phyloP scores from a whole-genome alignment of 352 stramenopile genomes.

The Phytopythium chamaehyphon region DNA sequence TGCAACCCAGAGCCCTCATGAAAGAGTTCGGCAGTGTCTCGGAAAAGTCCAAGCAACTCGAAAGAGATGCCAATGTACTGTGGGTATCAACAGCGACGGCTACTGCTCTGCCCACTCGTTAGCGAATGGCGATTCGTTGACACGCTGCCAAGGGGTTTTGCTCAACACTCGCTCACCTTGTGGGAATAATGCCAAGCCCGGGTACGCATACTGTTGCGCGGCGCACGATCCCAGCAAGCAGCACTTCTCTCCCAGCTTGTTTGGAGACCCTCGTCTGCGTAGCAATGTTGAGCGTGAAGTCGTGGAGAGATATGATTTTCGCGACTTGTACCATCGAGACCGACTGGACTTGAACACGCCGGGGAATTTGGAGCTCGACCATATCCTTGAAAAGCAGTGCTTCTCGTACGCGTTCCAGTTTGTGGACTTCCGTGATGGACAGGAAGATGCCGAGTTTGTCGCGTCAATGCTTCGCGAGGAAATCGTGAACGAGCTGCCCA shows the following conservation, averaged over 20 bases:
- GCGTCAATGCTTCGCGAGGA: conserved; percentile 21
- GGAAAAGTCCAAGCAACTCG: not conserved
- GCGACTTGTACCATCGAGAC: conserved; percentile 38
- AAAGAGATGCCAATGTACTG: conserved; percentile 15
- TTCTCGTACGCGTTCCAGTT: conserved; percentile 31
- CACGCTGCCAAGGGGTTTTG: conserved; percentile 15
- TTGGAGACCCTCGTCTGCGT: conserved; percentile 19
- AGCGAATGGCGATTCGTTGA: not conserved
- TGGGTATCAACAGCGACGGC: conserved; percentile 22
- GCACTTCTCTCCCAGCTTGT: conserved; percentile 29
- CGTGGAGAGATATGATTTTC: conserved; percentile 9
- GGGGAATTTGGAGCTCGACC: conserved; percentile 27
- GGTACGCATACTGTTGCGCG: conserved; percentile 35
- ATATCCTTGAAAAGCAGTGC: conserved; percentile 49
- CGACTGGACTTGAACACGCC: conserved; percentile 13
- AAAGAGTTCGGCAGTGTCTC: not conserved
- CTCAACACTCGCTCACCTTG: conserved; percentile 8
- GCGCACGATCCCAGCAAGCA: conserved; percentile 22
- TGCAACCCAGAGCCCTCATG: not conserved
- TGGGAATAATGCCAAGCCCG: conserved; percentile 12
- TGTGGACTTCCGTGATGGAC: conserved; percentile 12
- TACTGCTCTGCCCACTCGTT: conserved; percentile 20
- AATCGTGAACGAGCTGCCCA: conserved; percentile 26
- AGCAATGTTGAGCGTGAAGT: conserved; percentile 1
- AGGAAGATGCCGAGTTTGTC: conserved; percentile 15